Evolutionary conservation across 352 stramenopile species (phyloP).

Genomic region (Globisporangium cylindrosporum): DNA sequence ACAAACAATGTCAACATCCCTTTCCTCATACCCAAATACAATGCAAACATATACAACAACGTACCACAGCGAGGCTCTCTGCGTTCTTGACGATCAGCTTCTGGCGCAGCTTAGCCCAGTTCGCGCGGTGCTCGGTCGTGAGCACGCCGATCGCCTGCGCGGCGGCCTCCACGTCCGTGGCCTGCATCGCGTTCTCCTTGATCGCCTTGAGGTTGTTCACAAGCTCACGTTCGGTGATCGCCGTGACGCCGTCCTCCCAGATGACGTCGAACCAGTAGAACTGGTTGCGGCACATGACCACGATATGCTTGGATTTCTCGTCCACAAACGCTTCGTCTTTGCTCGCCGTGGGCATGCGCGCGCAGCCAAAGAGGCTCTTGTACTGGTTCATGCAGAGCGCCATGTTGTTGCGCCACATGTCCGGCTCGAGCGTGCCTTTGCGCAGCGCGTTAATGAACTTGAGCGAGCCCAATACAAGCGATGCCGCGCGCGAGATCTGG

Average conservation of each 20-base stretch:
- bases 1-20: background rate
- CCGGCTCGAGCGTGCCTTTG: constrained; percentile 88
- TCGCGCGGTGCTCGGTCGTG: constrained; percentile 88
- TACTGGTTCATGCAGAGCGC: constrained; percentile 97
- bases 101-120: constrained; percentile 87
- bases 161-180: constrained; percentile 49
- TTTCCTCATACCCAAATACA: background rate
- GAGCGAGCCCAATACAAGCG: constrained; percentile 88
- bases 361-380: constrained; percentile 87
- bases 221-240: constrained; percentile 90
- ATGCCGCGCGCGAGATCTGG: constrained; percentile 88
- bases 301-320: constrained; percentile 87
- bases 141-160: constrained; percentile 87
- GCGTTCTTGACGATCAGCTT: constrained; percentile 73
- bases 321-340: constrained; percentile 83
- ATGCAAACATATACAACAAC: constrained; percentile 1
- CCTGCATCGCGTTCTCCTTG: constrained; percentile 73
- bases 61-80: constrained; percentile 80
- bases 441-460: constrained; percentile 91
- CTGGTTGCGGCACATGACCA: constrained; percentile 92
- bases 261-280: constrained; percentile 95
- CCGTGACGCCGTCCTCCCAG: constrained; percentile 81
- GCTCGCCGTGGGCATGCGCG: constrained; percentile 73
- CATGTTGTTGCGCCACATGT: constrained; percentile 84
- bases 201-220: constrained; percentile 91